phyloP scores from a whole-genome alignment of 306 rosid species.

The Corylus heterophylla region DNA sequence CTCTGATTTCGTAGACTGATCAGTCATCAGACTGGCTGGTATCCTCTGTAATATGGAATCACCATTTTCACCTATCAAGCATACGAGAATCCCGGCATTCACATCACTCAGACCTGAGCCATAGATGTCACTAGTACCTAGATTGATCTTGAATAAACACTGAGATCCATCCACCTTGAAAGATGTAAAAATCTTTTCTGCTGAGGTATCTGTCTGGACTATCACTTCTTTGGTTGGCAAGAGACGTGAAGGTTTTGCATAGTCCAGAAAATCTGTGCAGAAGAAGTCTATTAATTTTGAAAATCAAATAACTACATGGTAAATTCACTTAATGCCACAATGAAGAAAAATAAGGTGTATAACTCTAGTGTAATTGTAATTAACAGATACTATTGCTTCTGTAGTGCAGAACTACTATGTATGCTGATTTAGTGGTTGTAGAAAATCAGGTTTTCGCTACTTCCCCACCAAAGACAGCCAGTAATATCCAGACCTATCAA shows the following conservation, averaged over 20 bases:
- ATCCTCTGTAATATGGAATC: constrained; percentile 75
- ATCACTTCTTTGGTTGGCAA: constrained; percentile 65
- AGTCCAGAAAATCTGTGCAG: constrained; percentile 62
- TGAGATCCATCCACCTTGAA: constrained; percentile 40
- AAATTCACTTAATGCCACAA: constrained; percentile 13
- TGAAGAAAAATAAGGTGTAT: not conserved
- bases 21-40: constrained; percentile 47
- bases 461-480: not conserved
- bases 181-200: constrained; percentile 42
- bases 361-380: not conserved
- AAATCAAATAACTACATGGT: not conserved
- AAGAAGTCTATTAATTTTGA: constrained; percentile 1
- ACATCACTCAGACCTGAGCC: constrained; percentile 62
- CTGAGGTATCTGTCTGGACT: constrained; percentile 39
- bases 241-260: constrained; percentile 63
- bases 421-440: not conserved
- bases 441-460: not conserved
- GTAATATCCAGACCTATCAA: not conserved
- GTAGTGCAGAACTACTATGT: not conserved
- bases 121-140: constrained; percentile 66
- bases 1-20: constrained; percentile 37
- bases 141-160: constrained; percentile 55
- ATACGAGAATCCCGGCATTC: constrained; percentile 75
- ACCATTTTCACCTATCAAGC: constrained; percentile 72
- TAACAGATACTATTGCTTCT: not conserved